Evolutionary conservation across 352 stramenopile genomes (phyloP).

Genomic region (Vaucheria bursata): DNA sequence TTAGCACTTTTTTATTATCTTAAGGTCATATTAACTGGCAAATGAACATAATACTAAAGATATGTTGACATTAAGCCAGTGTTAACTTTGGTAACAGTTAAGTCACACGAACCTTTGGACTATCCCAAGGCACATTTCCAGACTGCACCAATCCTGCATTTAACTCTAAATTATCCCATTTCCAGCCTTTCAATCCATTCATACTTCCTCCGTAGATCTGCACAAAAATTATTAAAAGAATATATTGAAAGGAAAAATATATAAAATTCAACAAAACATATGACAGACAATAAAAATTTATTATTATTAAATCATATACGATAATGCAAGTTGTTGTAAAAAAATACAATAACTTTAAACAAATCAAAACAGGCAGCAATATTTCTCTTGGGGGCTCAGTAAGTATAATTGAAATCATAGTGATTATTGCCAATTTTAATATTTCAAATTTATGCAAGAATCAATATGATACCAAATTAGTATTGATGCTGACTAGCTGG

Average conservation of each 20-base stretch:
- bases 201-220: conserved; percentile 34
- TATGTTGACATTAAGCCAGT: not conserved
- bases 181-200: conserved; percentile 27
- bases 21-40: not conserved
- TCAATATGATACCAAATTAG: no score
- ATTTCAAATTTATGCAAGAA: no score
- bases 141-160: conserved; percentile 13
- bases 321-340: not conserved
- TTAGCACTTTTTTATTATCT: not conserved
- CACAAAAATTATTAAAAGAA: not conserved
- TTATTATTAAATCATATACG: not conserved
- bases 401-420: no score
- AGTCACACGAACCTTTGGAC: not conserved
- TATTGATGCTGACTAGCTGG: no score
- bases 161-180: conserved; percentile 34
- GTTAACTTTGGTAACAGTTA: no score
- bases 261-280: not conserved
- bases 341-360: no score
- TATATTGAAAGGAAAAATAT: not conserved
- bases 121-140: conserved; percentile 27
- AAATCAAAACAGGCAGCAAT: no score
- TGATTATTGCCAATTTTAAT: no score
- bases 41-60: not conserved
- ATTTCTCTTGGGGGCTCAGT: no score
- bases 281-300: not conserved